These are phyloP conservation scores for Rugonectria rugulosa DNA, from an alignment of 2,329 filamentous ascomycete genomes.

Conservation along the genomic window DNA sequence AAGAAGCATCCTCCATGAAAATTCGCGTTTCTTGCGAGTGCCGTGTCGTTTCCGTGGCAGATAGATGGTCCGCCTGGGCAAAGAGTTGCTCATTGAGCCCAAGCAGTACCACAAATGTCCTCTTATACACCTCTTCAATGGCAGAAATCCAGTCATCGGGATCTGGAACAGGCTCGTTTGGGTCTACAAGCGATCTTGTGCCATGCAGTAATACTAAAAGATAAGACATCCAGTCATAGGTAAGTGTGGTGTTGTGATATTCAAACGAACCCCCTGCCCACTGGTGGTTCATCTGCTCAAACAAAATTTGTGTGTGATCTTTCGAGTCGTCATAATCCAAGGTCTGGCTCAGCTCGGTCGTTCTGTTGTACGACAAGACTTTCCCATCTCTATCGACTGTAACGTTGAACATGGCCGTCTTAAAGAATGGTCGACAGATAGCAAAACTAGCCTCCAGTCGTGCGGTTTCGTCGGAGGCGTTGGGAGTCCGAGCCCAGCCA, in stretches of 20 bases:
- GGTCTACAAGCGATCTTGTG: constrained; percentile 44
- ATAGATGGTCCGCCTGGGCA: not conserved
- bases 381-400: constrained; percentile 37
- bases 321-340: constrained; percentile 29
- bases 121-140: constrained; percentile 37
- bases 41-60: constrained; percentile 19
- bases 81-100: constrained; percentile 53
- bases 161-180: constrained; percentile 29
- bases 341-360: constrained; percentile 10
- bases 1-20: constrained; percentile 56
- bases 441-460: constrained; percentile 30
- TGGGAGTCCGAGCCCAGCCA: constrained; percentile 32
- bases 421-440: constrained; percentile 37
- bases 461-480: constrained; percentile 10
- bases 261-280: not conserved
- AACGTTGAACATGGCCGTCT: constrained; percentile 46
- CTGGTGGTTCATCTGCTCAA: constrained; percentile 11
- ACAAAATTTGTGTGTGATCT: constrained; percentile 22
- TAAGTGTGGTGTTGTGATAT: constrained; percentile 58
- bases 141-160: constrained; percentile 16
- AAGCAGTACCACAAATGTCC: constrained; percentile 42
- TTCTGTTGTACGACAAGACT: constrained; percentile 30
- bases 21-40: constrained; percentile 49
- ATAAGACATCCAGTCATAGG: constrained; percentile 56
- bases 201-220: constrained; percentile 47